These are phyloP conservation scores for Fonsecaea monophora DNA, from an alignment of 2,329 filamentous ascomycete species.

Conservation along the genomic window DNA sequence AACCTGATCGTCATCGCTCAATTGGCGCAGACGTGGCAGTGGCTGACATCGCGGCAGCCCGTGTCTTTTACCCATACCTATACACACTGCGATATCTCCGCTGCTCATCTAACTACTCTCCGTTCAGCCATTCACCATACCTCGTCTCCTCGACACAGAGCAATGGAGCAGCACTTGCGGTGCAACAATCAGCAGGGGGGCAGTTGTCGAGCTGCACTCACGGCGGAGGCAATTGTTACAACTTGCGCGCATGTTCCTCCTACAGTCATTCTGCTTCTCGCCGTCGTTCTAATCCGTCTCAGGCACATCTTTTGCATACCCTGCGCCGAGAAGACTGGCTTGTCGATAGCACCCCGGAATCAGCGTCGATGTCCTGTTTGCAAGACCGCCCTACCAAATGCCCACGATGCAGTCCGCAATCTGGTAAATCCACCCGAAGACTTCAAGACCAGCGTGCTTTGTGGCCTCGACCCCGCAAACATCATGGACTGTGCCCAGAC, in stretches of 20 bases:
- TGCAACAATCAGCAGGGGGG: constrained; percentile 71
- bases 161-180: constrained; percentile 78
- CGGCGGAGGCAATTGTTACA: constrained; percentile 78
- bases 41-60: neutral
- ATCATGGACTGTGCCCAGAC: constrained; percentile 87
- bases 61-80: neutral
- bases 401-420: constrained; percentile 75
- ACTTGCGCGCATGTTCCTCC: constrained; percentile 74
- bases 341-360: constrained; percentile 63
- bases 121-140: neutral
- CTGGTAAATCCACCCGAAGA: constrained; percentile 81
- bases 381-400: constrained; percentile 68
- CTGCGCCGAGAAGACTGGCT: constrained; percentile 71
- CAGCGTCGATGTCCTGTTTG: constrained; percentile 77
- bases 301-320: constrained; percentile 85
- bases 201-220: constrained; percentile 73
- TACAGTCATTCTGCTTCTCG: constrained; percentile 6
- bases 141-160: constrained; percentile 64
- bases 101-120: constrained; percentile 18
- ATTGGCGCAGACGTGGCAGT: neutral
- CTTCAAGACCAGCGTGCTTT: constrained; percentile 85
- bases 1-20: neutral
- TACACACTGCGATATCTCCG: neutral
- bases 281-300: constrained; percentile 27
- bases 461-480: constrained; percentile 77